These are phyloP conservation scores for Cylindrodendrum hubeiense DNA, from an alignment of 2,329 filamentous ascomycete genomes.

Conservation along the genomic window DNA sequence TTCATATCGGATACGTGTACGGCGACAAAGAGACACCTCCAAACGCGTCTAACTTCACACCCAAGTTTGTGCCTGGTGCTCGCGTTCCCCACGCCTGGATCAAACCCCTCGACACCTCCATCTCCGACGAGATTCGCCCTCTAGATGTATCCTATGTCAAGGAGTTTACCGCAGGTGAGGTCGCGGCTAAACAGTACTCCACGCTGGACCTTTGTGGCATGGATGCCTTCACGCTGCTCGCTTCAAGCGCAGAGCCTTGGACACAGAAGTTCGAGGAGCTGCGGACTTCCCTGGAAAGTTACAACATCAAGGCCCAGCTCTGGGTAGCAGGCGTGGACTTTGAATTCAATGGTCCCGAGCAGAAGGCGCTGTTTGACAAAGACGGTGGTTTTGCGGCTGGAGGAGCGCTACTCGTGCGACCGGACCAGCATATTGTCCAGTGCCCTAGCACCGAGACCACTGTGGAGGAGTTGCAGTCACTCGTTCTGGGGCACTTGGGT, in stretches of 20 bases:
- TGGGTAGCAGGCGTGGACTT: constrained; percentile 12
- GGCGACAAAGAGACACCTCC: constrained; percentile 47
- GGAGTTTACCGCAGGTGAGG: not conserved
- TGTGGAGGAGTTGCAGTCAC: not conserved
- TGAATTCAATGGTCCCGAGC: not conserved
- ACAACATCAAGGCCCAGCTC: not conserved
- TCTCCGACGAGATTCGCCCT: not conserved
- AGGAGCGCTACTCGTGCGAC: constrained; percentile 49
- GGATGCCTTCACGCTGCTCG: constrained; percentile 8
- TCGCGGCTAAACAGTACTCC: constrained; percentile 10
- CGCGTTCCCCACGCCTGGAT: constrained; percentile 58
- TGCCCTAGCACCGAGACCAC: not conserved
- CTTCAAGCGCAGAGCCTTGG: not conserved
- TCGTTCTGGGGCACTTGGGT: not conserved
- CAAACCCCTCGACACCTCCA: constrained; percentile 17
- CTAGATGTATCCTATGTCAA: constrained; percentile 12
- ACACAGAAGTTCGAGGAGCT: constrained; percentile 3
- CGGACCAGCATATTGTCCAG: constrained; percentile 53
- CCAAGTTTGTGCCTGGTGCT: constrained; percentile 53
- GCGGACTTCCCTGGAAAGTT: not conserved
- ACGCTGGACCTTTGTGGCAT: constrained; percentile 14
- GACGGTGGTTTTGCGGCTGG: constrained; percentile 38
- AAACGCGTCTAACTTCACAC: constrained; percentile 52
- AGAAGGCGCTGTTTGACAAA: constrained; percentile 32
- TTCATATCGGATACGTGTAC: constrained; percentile 60